phyloP scores from a whole-genome alignment of 371 early-diverging fungal genomes.

The Zopfochytrium polystomum region DNA sequence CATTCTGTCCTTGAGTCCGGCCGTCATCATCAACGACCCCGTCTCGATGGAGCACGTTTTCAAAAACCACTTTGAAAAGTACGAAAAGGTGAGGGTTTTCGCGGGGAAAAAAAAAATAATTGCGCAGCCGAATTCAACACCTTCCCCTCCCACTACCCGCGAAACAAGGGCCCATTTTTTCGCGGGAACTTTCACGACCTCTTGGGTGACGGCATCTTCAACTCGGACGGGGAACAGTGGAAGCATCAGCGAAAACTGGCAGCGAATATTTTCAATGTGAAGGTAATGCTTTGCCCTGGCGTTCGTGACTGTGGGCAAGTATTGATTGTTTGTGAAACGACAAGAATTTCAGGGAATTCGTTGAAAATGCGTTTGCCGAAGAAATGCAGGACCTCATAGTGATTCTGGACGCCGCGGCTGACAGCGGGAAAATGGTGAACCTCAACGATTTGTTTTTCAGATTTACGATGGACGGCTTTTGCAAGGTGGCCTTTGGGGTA shows the following conservation, averaged over 20 bases:
- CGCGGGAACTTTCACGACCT: slow-evolving; percentile 35
- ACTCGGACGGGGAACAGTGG: too few species aligned
- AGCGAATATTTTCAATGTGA: slow-evolving; percentile 65
- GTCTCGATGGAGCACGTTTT: too few species aligned
- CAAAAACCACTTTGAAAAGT: slow-evolving; percentile 33
- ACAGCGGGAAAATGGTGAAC: slow-evolving; percentile 24
- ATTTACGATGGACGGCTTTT: slow-evolving; percentile 53
- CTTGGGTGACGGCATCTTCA: slow-evolving; percentile 72
- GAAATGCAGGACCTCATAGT: slow-evolving; percentile 10
- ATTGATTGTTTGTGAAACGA: slow-evolving; percentile 9
- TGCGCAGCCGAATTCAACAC: background rate
- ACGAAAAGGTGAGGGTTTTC: slow-evolving; percentile 19
- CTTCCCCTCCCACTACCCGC: background rate
- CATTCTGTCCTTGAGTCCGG: slow-evolving; percentile 11
- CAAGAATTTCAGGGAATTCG: slow-evolving; percentile 63
- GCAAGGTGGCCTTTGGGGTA: slow-evolving; percentile 50
- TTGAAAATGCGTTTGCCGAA: slow-evolving; percentile 30
- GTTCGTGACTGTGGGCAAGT: slow-evolving; percentile 39
- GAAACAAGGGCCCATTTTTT: slow-evolving; percentile 30
- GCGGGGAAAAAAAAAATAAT: too few species aligned
- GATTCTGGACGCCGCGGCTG: slow-evolving; percentile 1
- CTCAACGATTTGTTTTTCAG: slow-evolving; percentile 46
- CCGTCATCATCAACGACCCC: slow-evolving; percentile 25
- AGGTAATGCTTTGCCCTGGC: too few species aligned
- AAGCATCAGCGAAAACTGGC: too few species aligned